Percentiles rank a stretch among this genome's conserved stretches.
These are phyloP conservation scores for Xylogone sp. DNA, from an alignment of 2,329 filamentous ascomycete genomes.

Conservation along the genomic window DNA sequence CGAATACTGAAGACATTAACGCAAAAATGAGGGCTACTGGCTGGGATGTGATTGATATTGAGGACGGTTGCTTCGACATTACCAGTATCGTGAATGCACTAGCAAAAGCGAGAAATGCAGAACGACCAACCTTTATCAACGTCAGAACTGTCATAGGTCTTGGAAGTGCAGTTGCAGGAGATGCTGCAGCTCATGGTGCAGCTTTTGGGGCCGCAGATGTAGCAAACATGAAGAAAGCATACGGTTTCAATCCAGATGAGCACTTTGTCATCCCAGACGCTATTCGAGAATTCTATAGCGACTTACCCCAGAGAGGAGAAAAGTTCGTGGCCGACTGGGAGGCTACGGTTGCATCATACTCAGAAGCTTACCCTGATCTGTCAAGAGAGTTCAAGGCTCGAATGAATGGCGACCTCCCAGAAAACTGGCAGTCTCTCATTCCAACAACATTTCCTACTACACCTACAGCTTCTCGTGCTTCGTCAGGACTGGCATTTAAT, in stretches of 20 bases:
- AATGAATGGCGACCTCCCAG: conserved; percentile 42
- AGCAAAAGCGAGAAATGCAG: conserved; percentile 33
- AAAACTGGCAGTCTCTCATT: conserved; percentile 46
- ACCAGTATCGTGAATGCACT: conserved; percentile 38
- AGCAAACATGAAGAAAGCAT: conserved; percentile 30
- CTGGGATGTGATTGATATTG: conserved; percentile 44
- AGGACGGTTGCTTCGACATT: conserved; percentile 41
- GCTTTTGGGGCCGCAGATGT: conserved; percentile 14
- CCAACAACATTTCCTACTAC: conserved; percentile 42
- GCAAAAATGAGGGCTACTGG: conserved; percentile 44
- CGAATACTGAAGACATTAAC: conserved; percentile 45
- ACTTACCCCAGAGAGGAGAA: conserved; percentile 33
- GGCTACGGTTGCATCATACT: conserved; percentile 37
- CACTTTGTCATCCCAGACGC: conserved; percentile 36
- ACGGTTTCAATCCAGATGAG: conserved; percentile 32
- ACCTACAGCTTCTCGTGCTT: conserved; percentile 46
- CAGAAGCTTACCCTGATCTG: conserved; percentile 43
- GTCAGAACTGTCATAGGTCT: conserved; percentile 44
- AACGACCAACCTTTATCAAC: conserved; percentile 49
- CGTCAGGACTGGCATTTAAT: conserved; percentile 44
- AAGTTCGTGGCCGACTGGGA: conserved; percentile 45
- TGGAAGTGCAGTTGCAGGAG: conserved; percentile 28
- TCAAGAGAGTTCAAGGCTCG: conserved; percentile 44
- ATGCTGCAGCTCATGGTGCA: conserved; percentile 25
- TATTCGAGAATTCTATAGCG: conserved; percentile 47